Evolutionary conservation across 768 basidiomycete genomes (phyloP), one percentile per base, ranked within the genome.

Genomic region (Pulveroboletus sp.): DNA sequence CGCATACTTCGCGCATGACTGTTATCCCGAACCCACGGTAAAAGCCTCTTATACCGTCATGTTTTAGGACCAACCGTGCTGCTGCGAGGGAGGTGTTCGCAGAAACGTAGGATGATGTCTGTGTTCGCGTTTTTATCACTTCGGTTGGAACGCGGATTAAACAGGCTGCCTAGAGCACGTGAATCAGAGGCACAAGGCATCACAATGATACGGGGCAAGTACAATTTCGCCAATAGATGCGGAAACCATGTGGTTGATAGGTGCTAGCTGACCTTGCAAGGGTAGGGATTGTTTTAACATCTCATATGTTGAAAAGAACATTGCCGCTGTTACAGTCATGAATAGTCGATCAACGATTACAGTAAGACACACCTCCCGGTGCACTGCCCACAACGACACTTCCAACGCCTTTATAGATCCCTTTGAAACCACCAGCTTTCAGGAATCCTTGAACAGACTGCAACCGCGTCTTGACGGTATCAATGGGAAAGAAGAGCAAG

Each of bases 251-350:
- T 87, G 78, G 29, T 77, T 79, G 27, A 93, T 61, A 0, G 92
- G 85, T 1, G 78, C 75, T 24, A 92, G 74, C 24, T 81, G 68
- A 1, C 77, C 73, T 1, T 80, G 71, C 3, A 83, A 60, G 0
- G 92, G 89, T 0, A 92, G 65, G n/a, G 65, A 69, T 46, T 78
- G 77, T 68, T 99, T 99, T 58, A 94, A 75, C 6, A 81, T 79
- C 61, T 98, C 94, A 64, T 99, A 99, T 0, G 85, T 89, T 17
- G 89, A 87, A 68, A 99, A 99, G 76, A 99, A 99, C 0, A 81
- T 81, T 5, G 94, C 93, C 50, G 96, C 96, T 98, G 60, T 22
- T 51, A 22, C 24, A 5, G 42, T 54, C 45, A 48, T 46, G 23
- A 20, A 44, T 22, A 27, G 41, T 26, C 17, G 12, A 34, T 32